phyloP scores from a whole-genome alignment of 1,284 basidiomycete species.

The Sporisorium graminicola region DNA sequence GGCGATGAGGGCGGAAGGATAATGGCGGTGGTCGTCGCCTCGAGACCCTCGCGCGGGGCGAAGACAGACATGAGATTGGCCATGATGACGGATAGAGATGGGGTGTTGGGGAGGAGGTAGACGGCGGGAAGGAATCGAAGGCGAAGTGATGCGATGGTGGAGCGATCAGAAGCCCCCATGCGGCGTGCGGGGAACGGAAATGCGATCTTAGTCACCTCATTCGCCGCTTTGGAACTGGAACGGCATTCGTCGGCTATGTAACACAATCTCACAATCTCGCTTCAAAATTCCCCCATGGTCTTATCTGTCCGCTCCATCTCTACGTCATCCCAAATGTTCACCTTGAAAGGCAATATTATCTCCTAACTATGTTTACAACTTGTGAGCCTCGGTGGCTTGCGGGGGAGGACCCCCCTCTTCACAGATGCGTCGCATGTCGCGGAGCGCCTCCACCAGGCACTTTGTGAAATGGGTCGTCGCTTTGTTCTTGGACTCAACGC shows the following conservation, averaged over 20 bases:
- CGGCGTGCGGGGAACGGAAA: not conserved
- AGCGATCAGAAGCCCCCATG: not conserved
- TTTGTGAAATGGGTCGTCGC: conserved; percentile 81
- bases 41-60: conserved; percentile 40
- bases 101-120: not conserved
- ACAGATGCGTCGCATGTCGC: conserved; percentile 79
- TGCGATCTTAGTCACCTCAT: not conserved
- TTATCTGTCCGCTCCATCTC: not conserved
- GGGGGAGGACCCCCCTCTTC: conserved; percentile 68
- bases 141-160: not conserved
- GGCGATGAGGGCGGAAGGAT: conserved; percentile 58
- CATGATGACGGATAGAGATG: conserved; percentile 9
- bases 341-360: not conserved
- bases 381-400: conserved; percentile 43
- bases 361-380: conserved; percentile 27
- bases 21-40: conserved; percentile 47
- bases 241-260: not conserved
- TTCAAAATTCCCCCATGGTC: not conserved
- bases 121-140: too few species aligned
- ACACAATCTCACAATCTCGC: conserved; percentile 1
- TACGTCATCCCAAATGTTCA: not conserved
- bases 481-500: conserved; percentile 90
- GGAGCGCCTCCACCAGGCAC: conserved; percentile 78
- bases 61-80: conserved; percentile 54
- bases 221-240: not conserved